Base-by-base conservation (phyloP, 495 filamentous ascomycete species). In the Aspergillus avenaceus region DNA sequence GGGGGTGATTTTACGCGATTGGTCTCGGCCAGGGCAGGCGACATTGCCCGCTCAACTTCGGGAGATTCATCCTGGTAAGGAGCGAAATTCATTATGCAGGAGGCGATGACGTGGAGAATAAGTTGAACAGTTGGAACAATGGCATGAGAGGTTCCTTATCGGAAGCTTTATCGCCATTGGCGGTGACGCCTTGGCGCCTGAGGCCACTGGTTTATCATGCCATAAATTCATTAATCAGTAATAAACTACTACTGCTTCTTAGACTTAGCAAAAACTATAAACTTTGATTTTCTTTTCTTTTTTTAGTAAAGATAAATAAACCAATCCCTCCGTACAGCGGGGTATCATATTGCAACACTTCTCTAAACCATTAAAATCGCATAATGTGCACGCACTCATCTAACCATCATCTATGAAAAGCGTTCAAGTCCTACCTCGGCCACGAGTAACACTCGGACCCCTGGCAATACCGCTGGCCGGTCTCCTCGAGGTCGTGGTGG, bases 1-100 rank as follows among this genome's bases (percentile, higher is more conserved):
- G 54, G 57, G 49, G 80, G 80, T 6, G 81, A 79, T 49, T 76
- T 78, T 26, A 77, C 54, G 50, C 73, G 67, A 50, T 61, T 57
- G 49, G 65, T 62, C 55, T 74, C 76, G 45, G 55, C 58, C 47
- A 63, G 74, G 53, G 77, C 83, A 32, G 82, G 89, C 13, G 85
- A 92, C 67, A 85, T 80, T 37, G 83, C 82, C 55, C 87, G 80
- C 60, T 79, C 79, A 58, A 80, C 74, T 75, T 92, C 89, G 19
- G 90, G 90, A 11, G 86, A 84, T 50, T 84, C 84, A 69, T 90
- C 81, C 76, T 97, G 92, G 71, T 97, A 97, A 25, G 92, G 92
- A 23, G 92, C 92, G 70, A 97, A 97, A 69, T 96, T 89, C 88
- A 95, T 95, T 26, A 11, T 58, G 52, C 46, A 11, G 24, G 32